phyloP scores from a whole-genome alignment of 441 rosid genomes.

The Hura crepitans region DNA sequence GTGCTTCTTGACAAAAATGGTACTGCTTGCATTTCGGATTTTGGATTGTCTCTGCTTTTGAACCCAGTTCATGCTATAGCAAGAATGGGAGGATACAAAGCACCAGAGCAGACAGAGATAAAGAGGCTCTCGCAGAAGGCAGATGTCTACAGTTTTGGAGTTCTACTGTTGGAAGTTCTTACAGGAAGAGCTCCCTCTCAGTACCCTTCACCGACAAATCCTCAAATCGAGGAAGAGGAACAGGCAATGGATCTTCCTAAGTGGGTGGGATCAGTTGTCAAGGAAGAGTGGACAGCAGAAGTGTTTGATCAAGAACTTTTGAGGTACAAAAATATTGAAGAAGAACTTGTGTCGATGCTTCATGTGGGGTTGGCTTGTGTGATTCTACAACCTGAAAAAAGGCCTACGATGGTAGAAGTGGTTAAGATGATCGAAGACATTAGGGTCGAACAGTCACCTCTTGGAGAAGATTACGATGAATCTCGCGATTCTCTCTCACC shows the following conservation, averaged over 20 bases:
- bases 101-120: slow-evolving; percentile 80
- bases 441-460: slow-evolving; percentile 87
- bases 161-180: slow-evolving; percentile 74
- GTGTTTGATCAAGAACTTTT: slow-evolving; percentile 88
- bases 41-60: slow-evolving; percentile 72
- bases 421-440: slow-evolving; percentile 84
- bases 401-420: slow-evolving; percentile 81
- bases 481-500: slow-evolving; percentile 85
- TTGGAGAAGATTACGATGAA: slow-evolving; percentile 88
- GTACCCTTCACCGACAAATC: slow-evolving; percentile 59
- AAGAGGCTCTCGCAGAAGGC: slow-evolving; percentile 81
- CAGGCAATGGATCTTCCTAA: slow-evolving; percentile 67
- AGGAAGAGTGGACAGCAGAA: slow-evolving; percentile 94
- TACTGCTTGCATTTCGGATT: slow-evolving; percentile 75
- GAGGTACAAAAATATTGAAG: slow-evolving; percentile 91
- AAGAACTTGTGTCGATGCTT: slow-evolving; percentile 83
- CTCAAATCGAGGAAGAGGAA: slow-evolving; percentile 55
- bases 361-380: slow-evolving; percentile 85
- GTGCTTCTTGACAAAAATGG: slow-evolving; percentile 87
- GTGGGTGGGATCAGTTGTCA: slow-evolving; percentile 88
- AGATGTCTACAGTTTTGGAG: slow-evolving; percentile 86
- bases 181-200: slow-evolving; percentile 76
- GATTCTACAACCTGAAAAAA: slow-evolving; percentile 63
- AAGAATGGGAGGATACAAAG: slow-evolving; percentile 78
- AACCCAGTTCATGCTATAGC: slow-evolving; percentile 84